Percentiles rank a stretch among this genome's conserved stretches.
Conservation (phyloP, 1,284 basidiomycete genomes). For the Ceratobasidium sp. region DNA sequence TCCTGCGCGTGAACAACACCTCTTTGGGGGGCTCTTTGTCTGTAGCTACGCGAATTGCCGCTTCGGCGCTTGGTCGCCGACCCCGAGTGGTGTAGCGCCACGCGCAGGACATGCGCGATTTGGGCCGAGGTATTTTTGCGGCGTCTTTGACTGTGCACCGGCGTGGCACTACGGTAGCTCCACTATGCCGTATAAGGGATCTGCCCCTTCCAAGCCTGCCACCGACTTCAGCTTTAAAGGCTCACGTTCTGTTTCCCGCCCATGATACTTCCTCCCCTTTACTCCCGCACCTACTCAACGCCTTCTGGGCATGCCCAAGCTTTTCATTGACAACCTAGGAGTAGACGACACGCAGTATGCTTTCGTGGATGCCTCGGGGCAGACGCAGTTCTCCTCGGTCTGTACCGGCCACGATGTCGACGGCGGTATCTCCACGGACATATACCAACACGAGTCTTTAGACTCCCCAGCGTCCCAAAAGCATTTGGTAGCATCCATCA, state of each 20-base stretch:
- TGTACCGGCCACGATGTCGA: slow-evolving; percentile 4
- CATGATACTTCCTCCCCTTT: slow-evolving; percentile 11
- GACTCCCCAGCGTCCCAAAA: not conserved
- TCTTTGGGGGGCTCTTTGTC: not conserved
- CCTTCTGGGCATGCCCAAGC: slow-evolving; percentile 40
- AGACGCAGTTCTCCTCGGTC: slow-evolving; percentile 25
- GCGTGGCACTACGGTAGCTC: slow-evolving; percentile 37
- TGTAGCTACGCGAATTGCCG: slow-evolving; percentile 33
- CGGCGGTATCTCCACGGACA: slow-evolving; percentile 33
- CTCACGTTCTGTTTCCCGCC: slow-evolving; percentile 10
- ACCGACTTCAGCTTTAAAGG: slow-evolving; percentile 30
- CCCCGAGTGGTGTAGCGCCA: slow-evolving; percentile 26
- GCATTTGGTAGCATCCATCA: slow-evolving; percentile 38
- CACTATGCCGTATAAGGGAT: slow-evolving; percentile 16
- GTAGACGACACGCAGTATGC: slow-evolving; percentile 30
- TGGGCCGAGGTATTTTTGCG: slow-evolving; percentile 42
- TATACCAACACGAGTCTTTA: slow-evolving; percentile 33
- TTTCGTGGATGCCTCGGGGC: slow-evolving; percentile 36
- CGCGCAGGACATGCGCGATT: slow-evolving; percentile 38
- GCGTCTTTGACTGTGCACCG: slow-evolving; percentile 38
- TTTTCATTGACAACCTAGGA: slow-evolving; percentile 42
- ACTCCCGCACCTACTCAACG: slow-evolving; percentile 14
- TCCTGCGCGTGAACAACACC: not conserved
- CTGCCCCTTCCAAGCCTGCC: slow-evolving; percentile 18
- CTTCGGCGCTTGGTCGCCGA: slow-evolving; percentile 22